Conservation (phyloP, 2,329 filamentous ascomycete species). For the Phoma sp. region DNA sequence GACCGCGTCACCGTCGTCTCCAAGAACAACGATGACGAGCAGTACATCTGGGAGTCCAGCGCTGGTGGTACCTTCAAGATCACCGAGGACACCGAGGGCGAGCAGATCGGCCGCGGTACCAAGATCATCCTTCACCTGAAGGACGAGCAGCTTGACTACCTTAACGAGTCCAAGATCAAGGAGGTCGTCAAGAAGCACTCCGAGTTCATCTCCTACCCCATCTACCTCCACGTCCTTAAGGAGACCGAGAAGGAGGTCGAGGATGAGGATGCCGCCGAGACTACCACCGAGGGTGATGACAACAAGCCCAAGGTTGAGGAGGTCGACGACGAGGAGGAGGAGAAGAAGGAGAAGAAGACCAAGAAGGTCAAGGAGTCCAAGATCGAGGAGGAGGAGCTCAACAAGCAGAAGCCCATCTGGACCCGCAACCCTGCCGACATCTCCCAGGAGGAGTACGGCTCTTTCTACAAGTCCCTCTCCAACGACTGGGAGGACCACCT, state of each 20-base stretch:
- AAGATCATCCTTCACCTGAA: conserved; percentile 99
- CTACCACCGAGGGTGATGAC: conserved; percentile 73
- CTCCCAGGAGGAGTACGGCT: conserved; percentile 92
- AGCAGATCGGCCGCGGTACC: conserved; percentile 90
- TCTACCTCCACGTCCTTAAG: conserved; percentile 99
- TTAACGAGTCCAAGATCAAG: conserved; percentile 99
- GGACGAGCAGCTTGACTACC: conserved; percentile 98
- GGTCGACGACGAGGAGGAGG: conserved; percentile 82
- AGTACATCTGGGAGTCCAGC: conserved; percentile 99
- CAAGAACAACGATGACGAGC: conserved; percentile 99
- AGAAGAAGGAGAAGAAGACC: conserved; percentile 93
- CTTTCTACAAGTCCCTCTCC: conserved; percentile 99
- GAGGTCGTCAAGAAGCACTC: conserved; percentile 99
- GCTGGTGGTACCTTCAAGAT: conserved; percentile 98
- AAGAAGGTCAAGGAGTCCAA: conserved; percentile 99
- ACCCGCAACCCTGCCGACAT: conserved; percentile 97
- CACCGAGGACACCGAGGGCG: conserved; percentile 84
- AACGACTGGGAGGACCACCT: conserved; percentile 99
- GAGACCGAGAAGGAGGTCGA: conserved; percentile 99
- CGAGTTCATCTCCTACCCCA: conserved; percentile 99
- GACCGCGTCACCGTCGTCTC: conserved; percentile 95
- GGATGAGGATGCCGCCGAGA: conserved; percentile 77
- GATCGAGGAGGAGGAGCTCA: conserved; percentile 99
- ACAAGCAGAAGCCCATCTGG: conserved; percentile 99
- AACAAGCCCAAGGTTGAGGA: conserved; percentile 98